A percentile compares a stretch with the other conserved stretches of the same genome.
Evolutionary conservation across 192 early-diverging fungal genomes (phyloP).

Genomic region (Funneliformis geosporum): DNA sequence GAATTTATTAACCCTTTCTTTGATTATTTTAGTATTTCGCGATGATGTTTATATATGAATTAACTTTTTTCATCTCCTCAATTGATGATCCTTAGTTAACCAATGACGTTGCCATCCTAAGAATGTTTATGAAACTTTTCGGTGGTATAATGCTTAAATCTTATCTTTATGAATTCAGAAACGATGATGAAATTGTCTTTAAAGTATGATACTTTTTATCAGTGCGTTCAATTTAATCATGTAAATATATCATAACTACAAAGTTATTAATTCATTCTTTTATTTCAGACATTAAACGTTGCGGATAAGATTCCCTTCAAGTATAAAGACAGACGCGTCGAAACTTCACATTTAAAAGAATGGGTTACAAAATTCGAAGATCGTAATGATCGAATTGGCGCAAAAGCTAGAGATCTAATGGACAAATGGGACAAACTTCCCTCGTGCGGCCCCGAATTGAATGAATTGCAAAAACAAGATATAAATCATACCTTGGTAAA

Average conservation of each 20-base stretch:
- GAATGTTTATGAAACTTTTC: conserved; percentile 14
- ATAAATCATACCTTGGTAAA: neutral
- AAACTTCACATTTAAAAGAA: conserved; percentile 19
- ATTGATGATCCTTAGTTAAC: neutral
- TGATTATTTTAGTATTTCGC: neutral
- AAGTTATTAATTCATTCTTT: neutral
- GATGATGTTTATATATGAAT: neutral
- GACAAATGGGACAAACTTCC: neutral
- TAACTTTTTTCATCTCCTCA: neutral
- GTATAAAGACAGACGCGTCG: conserved; percentile 5
- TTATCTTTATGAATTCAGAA: neutral
- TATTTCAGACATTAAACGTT: neutral
- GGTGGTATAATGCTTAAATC: conserved; percentile 19
- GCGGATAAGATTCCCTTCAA: conserved; percentile 2
- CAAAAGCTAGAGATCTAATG: neutral
- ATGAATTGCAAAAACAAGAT: neutral
- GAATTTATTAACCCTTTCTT: neutral
- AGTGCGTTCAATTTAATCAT: neutral
- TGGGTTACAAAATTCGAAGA: neutral
- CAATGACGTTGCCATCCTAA: neutral
- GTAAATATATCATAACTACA: neutral
- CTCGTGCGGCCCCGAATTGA: neutral
- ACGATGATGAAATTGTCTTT: conserved; percentile 14
- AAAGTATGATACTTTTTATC: conserved; percentile 15
- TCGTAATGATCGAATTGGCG: conserved; percentile 1